phyloP scores from a whole-genome alignment of 1,284 basidiomycete genomes.

The Dichomitus squalens region DNA sequence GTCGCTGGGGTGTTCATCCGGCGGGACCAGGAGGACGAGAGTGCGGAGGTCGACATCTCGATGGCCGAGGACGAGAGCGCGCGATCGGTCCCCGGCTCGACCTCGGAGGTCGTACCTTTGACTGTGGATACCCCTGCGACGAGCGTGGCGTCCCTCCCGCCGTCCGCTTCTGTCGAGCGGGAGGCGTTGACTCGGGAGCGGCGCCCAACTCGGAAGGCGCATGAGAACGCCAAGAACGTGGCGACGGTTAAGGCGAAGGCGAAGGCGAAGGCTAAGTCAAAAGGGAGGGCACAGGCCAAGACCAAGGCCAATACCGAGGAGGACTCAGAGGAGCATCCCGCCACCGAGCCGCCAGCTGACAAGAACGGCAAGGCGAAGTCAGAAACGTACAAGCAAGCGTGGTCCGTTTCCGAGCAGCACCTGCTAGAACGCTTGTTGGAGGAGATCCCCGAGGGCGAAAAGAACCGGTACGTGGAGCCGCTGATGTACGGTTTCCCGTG shows the following conservation, averaged over 20 bases:
- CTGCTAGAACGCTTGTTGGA: conserved; percentile 70
- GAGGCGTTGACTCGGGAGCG: conserved; percentile 8
- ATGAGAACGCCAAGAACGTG: not conserved
- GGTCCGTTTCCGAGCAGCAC: conserved; percentile 75
- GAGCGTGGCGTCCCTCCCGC: conserved; percentile 18
- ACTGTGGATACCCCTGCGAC: conserved; percentile 26
- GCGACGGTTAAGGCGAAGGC: not conserved
- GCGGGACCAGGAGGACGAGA: conserved; percentile 60
- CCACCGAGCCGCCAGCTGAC: conserved; percentile 21
- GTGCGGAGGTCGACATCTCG: conserved; percentile 56
- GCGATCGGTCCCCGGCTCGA: not conserved
- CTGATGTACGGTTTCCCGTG: not conserved
- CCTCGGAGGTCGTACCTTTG: conserved; percentile 13
- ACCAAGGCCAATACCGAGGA: conserved; percentile 2
- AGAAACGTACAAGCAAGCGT: conserved; percentile 78
- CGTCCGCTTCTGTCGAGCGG: not conserved
- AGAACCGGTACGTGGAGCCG: conserved; percentile 57
- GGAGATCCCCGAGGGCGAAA: conserved; percentile 76
- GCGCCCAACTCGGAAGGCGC: conserved; percentile 16
- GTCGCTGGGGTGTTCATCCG: conserved; percentile 50
- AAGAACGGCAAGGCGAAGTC: conserved; percentile 41
- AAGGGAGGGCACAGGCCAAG: conserved; percentile 6
- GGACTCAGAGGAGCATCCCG: conserved; percentile 9
- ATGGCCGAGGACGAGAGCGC: conserved; percentile 13
- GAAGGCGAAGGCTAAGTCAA: conserved; percentile 4